phyloP scores from a whole-genome alignment of 2,329 filamentous ascomycete genomes.

The Alternaria tenuissima region DNA sequence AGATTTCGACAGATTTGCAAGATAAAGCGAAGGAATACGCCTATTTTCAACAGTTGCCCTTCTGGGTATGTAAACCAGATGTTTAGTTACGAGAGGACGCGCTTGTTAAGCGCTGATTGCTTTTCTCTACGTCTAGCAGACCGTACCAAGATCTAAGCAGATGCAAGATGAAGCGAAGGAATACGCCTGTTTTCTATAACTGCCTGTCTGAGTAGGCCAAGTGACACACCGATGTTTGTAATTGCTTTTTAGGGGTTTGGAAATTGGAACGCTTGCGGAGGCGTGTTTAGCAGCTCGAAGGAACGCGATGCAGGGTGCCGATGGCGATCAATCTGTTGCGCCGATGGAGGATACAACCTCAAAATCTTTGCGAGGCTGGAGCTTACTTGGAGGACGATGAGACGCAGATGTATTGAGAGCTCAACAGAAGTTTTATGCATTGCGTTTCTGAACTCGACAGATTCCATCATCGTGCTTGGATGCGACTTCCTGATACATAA shows the following conservation, averaged over 20 bases:
- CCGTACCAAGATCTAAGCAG: conserved; percentile 2
- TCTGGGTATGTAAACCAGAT: background rate
- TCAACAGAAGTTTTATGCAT: background rate
- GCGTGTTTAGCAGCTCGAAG: background rate
- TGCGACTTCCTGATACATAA: background rate
- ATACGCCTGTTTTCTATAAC: conserved; percentile 16
- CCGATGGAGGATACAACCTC: background rate
- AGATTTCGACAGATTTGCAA: conserved; percentile 2
- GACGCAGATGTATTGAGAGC: background rate
- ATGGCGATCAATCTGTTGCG: background rate
- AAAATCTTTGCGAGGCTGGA: background rate
- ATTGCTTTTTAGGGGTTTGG: background rate
- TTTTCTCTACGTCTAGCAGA: conserved; percentile 7
- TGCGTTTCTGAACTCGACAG: background rate
- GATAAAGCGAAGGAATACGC: conserved; percentile 17
- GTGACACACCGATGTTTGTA: background rate
- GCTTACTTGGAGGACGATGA: background rate
- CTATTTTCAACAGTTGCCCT: conserved; percentile 15
- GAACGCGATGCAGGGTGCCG: background rate
- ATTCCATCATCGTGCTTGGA: background rate
- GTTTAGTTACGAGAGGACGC: background rate
- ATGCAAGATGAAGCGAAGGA: conserved; percentile 17
- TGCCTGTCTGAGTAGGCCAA: conserved; percentile 10
- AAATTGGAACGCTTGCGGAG: conserved; percentile 1
- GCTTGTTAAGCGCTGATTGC: conserved; percentile 2